Evolutionary conservation across 2,329 filamentous ascomycete genomes (phyloP).

Genomic region (Keithomyces neogunnii): DNA sequence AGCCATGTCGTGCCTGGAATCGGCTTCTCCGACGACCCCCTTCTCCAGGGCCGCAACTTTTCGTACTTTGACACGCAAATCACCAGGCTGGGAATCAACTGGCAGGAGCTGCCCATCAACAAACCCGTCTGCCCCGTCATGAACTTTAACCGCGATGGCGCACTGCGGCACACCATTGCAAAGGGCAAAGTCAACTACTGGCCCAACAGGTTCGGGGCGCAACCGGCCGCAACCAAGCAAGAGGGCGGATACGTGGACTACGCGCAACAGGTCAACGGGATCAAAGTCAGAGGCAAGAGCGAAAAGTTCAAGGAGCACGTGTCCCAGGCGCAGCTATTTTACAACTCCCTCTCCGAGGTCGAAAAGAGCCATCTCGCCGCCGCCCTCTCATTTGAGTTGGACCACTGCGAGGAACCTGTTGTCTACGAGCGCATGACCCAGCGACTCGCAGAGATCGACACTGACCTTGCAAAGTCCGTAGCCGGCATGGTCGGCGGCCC

Average conservation of each 20-base stretch:
- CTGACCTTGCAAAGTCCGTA: conserved; percentile 59
- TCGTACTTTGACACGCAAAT: conserved; percentile 51
- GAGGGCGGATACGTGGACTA: conserved; percentile 65
- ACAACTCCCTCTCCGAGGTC: conserved; percentile 61
- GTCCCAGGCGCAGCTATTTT: conserved; percentile 74
- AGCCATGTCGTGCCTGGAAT: conserved; percentile 72
- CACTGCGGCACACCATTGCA: conserved; percentile 7
- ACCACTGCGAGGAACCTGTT: conserved; percentile 71
- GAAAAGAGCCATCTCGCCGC: conserved; percentile 67
- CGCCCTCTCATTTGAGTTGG: conserved; percentile 66
- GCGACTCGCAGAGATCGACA: conserved; percentile 64
- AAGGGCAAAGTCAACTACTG: conserved; percentile 8
- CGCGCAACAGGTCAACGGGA: conserved; percentile 52
- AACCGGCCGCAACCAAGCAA: conserved; percentile 53
- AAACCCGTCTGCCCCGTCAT: conserved; percentile 65
- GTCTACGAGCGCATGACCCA: conserved; percentile 65
- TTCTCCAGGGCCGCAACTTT: conserved; percentile 65
- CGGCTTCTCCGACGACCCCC: conserved; percentile 67
- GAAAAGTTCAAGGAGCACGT: conserved; percentile 72
- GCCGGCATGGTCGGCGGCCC: conserved; percentile 61
- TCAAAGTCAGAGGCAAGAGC: conserved; percentile 61
- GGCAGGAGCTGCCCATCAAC: conserved; percentile 71
- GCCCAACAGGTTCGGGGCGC: conserved; percentile 37
- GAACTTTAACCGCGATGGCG: conserved; percentile 62
- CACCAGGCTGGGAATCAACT: conserved; percentile 60